Evolutionary conservation across 139 green algal genomes (phyloP), one percentile per base, ranked within the genome.

Genomic region (Volvox africanus): DNA sequence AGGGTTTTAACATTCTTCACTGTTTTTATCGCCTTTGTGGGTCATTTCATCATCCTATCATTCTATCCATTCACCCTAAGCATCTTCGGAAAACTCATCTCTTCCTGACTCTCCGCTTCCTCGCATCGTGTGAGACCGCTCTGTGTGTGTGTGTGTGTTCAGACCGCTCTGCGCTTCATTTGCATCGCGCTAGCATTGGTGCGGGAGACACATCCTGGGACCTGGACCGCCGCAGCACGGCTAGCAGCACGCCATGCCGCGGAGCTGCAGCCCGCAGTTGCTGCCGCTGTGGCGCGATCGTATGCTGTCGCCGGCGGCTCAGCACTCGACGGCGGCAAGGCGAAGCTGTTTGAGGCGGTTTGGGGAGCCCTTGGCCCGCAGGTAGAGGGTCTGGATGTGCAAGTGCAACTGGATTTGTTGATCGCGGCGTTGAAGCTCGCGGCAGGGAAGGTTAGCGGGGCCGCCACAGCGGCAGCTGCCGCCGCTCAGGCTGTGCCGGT

Each of bases 181-280:
- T 79, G 61, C 71, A 82, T 81, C 65, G 85, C 85, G 6, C 85
- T 89, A 14, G 20, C 30, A 19, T n/a, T 82, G 28, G 69, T 71
- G 3, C 69, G 24, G 0, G 85, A 89, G 16, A 35, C 37, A 24
- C 69, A 82, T 68, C 13, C 71, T 2, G 85, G 69, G n/a, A 61
- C 44, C 69, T 89, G 85, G 85, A 37, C 37, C 44, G 85, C 85
- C 28, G 69, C 85, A 26, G 69, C 44, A 1, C 85, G 85, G 28
- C 85, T 89, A 17, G 37, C 85, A 1, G 85, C 85, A n/a, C 85
- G 85, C 85, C 85, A 89, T 71, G 85, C 85, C 17, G 85, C 14
- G 2, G 85, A 89, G 36, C 85, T 89, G 69, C 85, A 89, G 85
- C 85, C 85, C 85, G 44, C 16, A 14, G n/a, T 82, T 28, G 85